Conservation (phyloP, 345 rosid species). For the Corchorus olitorius region DNA sequence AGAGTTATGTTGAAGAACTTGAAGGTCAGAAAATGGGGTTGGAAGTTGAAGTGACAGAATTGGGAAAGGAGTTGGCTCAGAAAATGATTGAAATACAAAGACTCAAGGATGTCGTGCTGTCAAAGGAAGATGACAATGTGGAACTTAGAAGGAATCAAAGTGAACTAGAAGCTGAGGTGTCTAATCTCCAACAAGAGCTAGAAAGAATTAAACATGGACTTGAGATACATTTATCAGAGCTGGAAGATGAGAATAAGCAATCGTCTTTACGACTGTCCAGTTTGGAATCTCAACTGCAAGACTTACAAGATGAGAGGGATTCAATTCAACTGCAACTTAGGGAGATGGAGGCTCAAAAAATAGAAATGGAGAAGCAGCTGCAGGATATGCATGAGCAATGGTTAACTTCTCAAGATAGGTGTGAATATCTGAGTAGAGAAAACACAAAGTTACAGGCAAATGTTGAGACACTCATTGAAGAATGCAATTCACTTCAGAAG, state of each 20-base stretch:
- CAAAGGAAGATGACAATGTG: constrained; percentile 43
- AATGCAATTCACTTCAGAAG: constrained; percentile 34
- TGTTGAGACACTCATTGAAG: constrained; percentile 32
- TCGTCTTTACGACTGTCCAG: constrained; percentile 27
- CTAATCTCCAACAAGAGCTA: constrained; percentile 35
- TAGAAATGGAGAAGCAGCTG: constrained; percentile 24
- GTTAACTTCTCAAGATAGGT: constrained; percentile 35
- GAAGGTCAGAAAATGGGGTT: constrained; percentile 37
- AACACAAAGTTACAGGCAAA: constrained; percentile 31
- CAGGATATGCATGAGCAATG: constrained; percentile 28
- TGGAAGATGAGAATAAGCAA: constrained; percentile 39
- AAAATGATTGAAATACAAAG: constrained; percentile 29
- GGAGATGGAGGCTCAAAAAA: constrained; percentile 35
- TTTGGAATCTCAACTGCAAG: constrained; percentile 40
- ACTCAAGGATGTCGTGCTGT: constrained; percentile 37
- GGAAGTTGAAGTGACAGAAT: constrained; percentile 37
- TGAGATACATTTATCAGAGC: constrained; percentile 32
- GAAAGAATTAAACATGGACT: constrained; percentile 35
- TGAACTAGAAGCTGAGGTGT: constrained; percentile 37
- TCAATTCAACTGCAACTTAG: constrained; percentile 30
- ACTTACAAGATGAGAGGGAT: constrained; percentile 36
- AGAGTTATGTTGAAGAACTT: constrained; percentile 30
- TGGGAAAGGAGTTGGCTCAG: constrained; percentile 28
- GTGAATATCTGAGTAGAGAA: constrained; percentile 32
- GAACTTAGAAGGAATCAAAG: constrained; percentile 27